phyloP scores from a whole-genome alignment of 2,329 filamentous ascomycete genomes.

The Xylogone sp. region DNA sequence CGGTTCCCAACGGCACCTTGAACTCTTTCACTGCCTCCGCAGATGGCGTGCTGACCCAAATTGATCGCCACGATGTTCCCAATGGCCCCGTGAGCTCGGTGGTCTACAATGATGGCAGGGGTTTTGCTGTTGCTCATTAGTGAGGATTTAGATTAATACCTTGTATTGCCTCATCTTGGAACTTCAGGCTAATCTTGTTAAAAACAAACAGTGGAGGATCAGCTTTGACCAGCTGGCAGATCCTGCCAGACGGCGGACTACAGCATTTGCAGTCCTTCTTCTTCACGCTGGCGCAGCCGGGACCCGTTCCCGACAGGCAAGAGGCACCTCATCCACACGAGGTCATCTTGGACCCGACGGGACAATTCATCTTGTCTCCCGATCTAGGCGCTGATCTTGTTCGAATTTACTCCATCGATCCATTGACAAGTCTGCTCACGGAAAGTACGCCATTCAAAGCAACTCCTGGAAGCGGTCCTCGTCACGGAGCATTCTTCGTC shows the following conservation, averaged over 20 bases:
- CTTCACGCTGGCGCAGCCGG: slow-evolving; percentile 33
- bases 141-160: slow-evolving; percentile 42
- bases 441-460: slow-evolving; percentile 31
- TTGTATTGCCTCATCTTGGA: slow-evolving; percentile 5
- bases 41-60: slow-evolving; percentile 35
- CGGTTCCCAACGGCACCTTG: slow-evolving; percentile 14
- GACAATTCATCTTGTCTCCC: slow-evolving; percentile 43
- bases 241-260: slow-evolving; percentile 28
- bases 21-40: slow-evolving; percentile 23
- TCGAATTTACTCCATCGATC: slow-evolving; percentile 42
- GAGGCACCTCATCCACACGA: slow-evolving; percentile 47
- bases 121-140: slow-evolving; percentile 28
- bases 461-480: slow-evolving; percentile 42
- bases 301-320: slow-evolving; percentile 35
- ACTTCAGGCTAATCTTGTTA: slow-evolving; percentile 1
- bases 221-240: slow-evolving; percentile 27
- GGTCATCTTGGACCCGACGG: slow-evolving; percentile 48
- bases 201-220: slow-evolving; percentile 17
- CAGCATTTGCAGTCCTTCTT: slow-evolving; percentile 34
- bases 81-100: slow-evolving; percentile 29
- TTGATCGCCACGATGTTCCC: slow-evolving; percentile 38
- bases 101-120: slow-evolving; percentile 39
- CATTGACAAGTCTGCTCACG: slow-evolving; percentile 31
- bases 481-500: slow-evolving; percentile 47
- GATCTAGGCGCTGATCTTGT: slow-evolving; percentile 50